Evolutionary conservation across 768 basidiomycete species (phyloP).

Genomic region (Termitomyces titanicus): DNA sequence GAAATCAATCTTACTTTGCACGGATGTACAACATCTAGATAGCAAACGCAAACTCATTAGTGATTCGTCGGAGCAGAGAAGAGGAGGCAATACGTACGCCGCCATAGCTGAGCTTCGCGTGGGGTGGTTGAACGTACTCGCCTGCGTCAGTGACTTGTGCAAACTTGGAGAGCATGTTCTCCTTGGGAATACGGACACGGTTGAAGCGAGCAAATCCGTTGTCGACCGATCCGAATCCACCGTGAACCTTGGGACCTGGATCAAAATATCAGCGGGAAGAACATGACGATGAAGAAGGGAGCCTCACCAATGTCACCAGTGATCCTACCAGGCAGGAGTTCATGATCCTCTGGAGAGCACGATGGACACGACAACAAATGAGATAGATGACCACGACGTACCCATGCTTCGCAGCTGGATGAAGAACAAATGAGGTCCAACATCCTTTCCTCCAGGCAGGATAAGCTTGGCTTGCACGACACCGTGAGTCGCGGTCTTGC

Average conservation of each 20-base stretch:
- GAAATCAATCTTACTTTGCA: conserved; percentile 43
- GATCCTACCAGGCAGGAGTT: conserved; percentile 52
- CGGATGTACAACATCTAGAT: conserved; percentile 72
- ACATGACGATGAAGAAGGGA: not conserved
- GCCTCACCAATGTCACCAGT: conserved; percentile 65
- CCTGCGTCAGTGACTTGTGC: conserved; percentile 66
- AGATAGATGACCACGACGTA: conserved; percentile 19
- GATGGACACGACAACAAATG: not conserved
- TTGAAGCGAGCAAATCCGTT: conserved; percentile 69
- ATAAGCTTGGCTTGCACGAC: conserved; percentile 75
- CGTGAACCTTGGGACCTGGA: conserved; percentile 56
- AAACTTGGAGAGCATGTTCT: conserved; percentile 73
- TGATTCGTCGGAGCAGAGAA: not conserved
- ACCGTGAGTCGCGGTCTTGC: conserved; percentile 71
- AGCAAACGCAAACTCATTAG: not conserved
- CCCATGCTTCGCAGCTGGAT: conserved; percentile 64
- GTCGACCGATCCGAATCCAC: conserved; percentile 47
- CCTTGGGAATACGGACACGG: conserved; percentile 62
- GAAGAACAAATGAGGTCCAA: conserved; percentile 76
- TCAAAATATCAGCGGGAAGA: not conserved
- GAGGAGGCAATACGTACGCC: conserved; percentile 45
- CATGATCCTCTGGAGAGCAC: conserved; percentile 49
- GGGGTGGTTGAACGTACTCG: conserved; percentile 60
- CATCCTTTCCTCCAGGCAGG: conserved; percentile 52
- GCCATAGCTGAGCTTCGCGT: conserved; percentile 72